Evolutionary conservation across 768 basidiomycete genomes (phyloP).

Genomic region (Asterophora lycoperdoides): DNA sequence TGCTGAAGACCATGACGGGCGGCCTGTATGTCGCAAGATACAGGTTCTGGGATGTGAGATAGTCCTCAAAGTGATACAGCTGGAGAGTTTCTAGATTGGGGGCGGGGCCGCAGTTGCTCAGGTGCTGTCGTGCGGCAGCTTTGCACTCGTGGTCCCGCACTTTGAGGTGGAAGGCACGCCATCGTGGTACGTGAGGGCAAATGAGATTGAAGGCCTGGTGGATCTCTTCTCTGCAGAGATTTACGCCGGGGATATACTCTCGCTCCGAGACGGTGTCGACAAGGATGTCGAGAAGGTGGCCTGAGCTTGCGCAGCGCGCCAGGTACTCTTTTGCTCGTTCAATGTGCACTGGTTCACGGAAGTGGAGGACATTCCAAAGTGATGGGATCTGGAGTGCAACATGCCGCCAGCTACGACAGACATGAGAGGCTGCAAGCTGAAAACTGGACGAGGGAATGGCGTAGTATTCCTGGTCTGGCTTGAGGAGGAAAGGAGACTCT

Average conservation of each 20-base stretch:
- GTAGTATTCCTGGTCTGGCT: slow-evolving; percentile 40
- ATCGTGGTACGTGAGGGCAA: slow-evolving; percentile 43
- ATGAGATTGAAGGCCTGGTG: slow-evolving; percentile 40
- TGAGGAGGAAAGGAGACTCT: slow-evolving; percentile 46
- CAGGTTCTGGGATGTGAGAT: slow-evolving; percentile 44
- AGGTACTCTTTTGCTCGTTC: slow-evolving; percentile 44
- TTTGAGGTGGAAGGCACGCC: slow-evolving; percentile 59
- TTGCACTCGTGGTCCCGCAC: slow-evolving; percentile 60
- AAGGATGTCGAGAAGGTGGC: slow-evolving; percentile 45
- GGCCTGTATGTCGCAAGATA: slow-evolving; percentile 53
- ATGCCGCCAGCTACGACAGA: slow-evolving; percentile 53
- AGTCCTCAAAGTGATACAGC: slow-evolving; percentile 64
- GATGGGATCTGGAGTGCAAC: slow-evolving; percentile 47
- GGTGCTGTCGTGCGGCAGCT: slow-evolving; percentile 43
- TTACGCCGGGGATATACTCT: slow-evolving; percentile 47
- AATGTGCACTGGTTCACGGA: slow-evolving; percentile 48
- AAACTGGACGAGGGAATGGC: slow-evolving; percentile 41
- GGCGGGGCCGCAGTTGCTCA: slow-evolving; percentile 49
- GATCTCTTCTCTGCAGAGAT: slow-evolving; percentile 50
- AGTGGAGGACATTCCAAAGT: slow-evolving; percentile 55
- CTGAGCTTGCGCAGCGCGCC: slow-evolving; percentile 24
- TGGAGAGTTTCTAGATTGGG: slow-evolving; percentile 56
- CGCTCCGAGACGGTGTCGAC: slow-evolving; percentile 50
- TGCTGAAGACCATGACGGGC: slow-evolving; percentile 55
- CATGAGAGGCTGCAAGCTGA: slow-evolving; percentile 54